Base-by-base conservation (phyloP, 306 rosid genomes). In the Corylus heterophylla region DNA sequence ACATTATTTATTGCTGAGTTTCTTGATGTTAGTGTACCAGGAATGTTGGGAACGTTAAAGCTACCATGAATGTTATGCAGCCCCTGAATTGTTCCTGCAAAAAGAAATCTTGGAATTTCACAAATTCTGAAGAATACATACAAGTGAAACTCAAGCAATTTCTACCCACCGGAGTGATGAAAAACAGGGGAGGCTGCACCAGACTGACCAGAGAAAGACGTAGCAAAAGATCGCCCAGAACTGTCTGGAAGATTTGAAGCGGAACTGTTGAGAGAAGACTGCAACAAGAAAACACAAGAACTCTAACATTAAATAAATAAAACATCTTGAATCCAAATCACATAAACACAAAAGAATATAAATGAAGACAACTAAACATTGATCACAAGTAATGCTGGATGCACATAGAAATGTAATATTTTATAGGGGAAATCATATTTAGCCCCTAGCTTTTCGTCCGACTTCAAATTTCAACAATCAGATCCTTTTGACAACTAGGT, bases 131-230 rank as follows among this genome's bases (percentile, higher is more conserved):
- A 78, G 73, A 74, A 10, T 44, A 77, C 74, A 85, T 74, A 67
- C 51, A 61, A 69, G 37, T 66, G 49, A 44, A 81, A 84, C 48
- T 81, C 80, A 61, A 87, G 76, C 55, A 82, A 85, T 74, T 67
- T 76, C 70, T 72, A 89, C 98, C 83, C 86, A 95, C 98, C 99
- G 11, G 91, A 45, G 82, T 93, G 98, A 87, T 95, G 98, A 85
- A 89, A 95, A 76, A 72, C 88, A 20, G 99, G 94, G 81, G 99
- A 91, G 76, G 93, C 98, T 3, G 92, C 96, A 84, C 98, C 99
- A 86, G 97, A 91, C 86, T 95, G 99, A 88, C 94, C 91, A 83
- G 99, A 93, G 92, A 93, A 95, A 42, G 98, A 91, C 55, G 97
- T 69, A 6, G 94, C 80, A 86, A 90, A 93, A 77, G 96, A 88